Base-by-base conservation (phyloP, 495 filamentous ascomycete species). In the Choiromyces venosus region DNA sequence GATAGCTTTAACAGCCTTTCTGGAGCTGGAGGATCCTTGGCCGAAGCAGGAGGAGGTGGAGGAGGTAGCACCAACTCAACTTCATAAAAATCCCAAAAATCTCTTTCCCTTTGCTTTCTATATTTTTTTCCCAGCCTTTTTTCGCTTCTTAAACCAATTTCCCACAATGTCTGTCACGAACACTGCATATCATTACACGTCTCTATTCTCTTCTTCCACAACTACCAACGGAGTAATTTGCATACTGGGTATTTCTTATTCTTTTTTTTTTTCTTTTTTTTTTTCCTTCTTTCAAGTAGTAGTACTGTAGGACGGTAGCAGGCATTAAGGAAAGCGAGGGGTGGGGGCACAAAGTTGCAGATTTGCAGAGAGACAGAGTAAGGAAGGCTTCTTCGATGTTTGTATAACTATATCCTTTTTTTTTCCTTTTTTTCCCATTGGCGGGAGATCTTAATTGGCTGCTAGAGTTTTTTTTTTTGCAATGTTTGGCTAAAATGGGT, bases 241-340 rank as follows among this genome's bases (percentile, higher is more conserved):
- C 40, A 74, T 73, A 56, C 73, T 66, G 65, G 70, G 72, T 42
- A 65, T 71, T 39, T 67, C 36, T 38, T 74, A 46, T 74, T 73
- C 65, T 64, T 73, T 65, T 69, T 69, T 70, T n/a, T 66, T 52
- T 66, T 73, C 38, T 19, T 38, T 18, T 69, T 35, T 44, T 56
- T 29, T 75, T 74, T 74, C 71, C 71, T 38, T 69, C 72, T 61
- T 42, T 61, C 42, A 33, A 29, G 25, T 61, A 16, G 52, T 61
- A 14, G 52, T 18, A 61, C 25, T 25, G 52, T 6, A 61, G 25
- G 52, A 61, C 25, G 25, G 52, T 16, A 61, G 52, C 25, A 33
- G 52, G 52, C 52, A 61, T 33, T 18, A 61, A 12, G 52, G 18
- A 61, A 61, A n/a, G n/a, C n/a, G n/a, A n/a, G n/a, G 25, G 52